A percentile compares a stretch with the other conserved stretches of the same genome.
These are phyloP conservation scores for Phytophthora melonis DNA, from an alignment of 352 stramenopile species.

Conservation along the genomic window DNA sequence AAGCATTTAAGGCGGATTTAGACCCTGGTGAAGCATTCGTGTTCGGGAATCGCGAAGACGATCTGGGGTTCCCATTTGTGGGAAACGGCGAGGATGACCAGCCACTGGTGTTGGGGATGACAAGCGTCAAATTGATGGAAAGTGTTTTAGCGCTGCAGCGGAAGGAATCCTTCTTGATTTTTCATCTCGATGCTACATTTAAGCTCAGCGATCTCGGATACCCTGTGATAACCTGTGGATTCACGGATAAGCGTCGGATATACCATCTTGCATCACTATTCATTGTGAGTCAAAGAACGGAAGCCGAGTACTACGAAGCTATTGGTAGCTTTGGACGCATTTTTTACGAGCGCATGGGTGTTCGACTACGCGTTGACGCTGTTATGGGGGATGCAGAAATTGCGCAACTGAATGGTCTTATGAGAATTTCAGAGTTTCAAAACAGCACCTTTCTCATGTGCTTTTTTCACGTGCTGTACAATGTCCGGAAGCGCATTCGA, in stretches of 20 bases:
- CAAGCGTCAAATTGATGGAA: neutral
- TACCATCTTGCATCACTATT: constrained; percentile 10
- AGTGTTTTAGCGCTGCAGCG: neutral
- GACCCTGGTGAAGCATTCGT: constrained; percentile 1
- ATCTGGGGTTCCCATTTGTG: constrained; percentile 7
- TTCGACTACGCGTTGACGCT: neutral
- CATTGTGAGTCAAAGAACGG: no score
- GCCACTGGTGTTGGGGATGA: constrained; percentile 9
- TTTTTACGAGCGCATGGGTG: neutral
- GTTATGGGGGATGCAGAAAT: neutral
- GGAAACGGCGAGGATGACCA: constrained; percentile 23
- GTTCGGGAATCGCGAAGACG: constrained; percentile 10
- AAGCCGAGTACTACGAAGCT: no score
- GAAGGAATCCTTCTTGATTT: neutral
- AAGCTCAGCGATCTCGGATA: constrained; percentile 10
- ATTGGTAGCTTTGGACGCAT: no score
- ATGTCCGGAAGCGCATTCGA: neutral
- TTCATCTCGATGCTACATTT: constrained; percentile 3
- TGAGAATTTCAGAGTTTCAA: neutral
- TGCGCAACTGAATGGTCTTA: neutral
- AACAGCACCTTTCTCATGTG: neutral
- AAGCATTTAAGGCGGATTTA: neutral
- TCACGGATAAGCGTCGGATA: neutral
- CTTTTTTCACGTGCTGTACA: neutral
- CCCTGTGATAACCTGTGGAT: constrained; percentile 10